Evolutionary conservation across 257 asterid species (phyloP).

Genomic region (Solanum pinnatisectum): DNA sequence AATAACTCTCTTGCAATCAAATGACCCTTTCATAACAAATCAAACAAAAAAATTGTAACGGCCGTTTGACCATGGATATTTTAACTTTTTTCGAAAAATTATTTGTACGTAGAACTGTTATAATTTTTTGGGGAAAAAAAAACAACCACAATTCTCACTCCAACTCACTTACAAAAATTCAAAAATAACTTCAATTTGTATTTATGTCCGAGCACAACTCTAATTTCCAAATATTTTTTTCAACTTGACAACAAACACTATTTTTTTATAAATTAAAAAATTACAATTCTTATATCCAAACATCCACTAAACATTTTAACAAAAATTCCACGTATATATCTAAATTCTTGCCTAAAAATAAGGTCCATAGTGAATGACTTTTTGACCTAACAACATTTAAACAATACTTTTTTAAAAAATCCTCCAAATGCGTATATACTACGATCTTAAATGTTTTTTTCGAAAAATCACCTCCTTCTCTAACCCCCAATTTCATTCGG

Average conservation of each 20-base stretch:
- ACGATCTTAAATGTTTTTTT: constrained; percentile 10
- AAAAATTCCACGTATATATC: neutral
- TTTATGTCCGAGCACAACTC: neutral
- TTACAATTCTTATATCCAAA: neutral
- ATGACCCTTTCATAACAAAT: neutral
- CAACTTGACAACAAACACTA: neutral
- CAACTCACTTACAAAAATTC: neutral
- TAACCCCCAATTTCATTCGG: neutral
- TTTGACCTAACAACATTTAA: neutral
- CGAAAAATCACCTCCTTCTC: constrained; percentile 7
- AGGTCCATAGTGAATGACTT: neutral
- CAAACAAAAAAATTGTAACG: neutral
- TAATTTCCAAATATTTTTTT: neutral
- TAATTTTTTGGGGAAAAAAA: neutral
- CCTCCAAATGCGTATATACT: constrained; percentile 4
- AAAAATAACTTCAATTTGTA: too few species aligned
- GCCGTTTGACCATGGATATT: too few species aligned
- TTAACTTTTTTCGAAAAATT: neutral
- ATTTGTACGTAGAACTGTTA: neutral
- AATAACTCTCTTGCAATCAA: neutral
- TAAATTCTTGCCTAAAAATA: neutral
- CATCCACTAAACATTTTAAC: neutral
- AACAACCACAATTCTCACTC: neutral
- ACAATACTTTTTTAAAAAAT: neutral
- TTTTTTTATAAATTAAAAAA: neutral